Evolutionary conservation across 345 rosid genomes (phyloP).

Genomic region (Populus deltoides): DNA sequence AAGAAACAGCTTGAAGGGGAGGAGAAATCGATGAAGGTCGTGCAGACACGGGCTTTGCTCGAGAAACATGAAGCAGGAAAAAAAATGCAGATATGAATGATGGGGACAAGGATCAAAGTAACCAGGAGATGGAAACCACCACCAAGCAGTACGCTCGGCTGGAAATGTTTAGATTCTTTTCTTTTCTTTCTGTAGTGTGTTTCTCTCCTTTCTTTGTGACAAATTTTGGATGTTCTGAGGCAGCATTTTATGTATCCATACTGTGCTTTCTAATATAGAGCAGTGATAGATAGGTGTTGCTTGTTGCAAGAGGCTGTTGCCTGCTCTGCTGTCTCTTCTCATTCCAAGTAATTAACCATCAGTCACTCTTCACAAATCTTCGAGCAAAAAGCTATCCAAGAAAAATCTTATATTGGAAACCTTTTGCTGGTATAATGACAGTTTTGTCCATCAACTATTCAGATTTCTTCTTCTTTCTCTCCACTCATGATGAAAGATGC

Average conservation of each 20-base stretch:
- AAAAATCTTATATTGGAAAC: too few species aligned
- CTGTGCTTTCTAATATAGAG: not conserved
- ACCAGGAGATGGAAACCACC: conserved; percentile 24
- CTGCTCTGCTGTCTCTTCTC: too few species aligned
- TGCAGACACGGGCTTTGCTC: conserved; percentile 57
- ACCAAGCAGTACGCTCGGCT: conserved; percentile 21
- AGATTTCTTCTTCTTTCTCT: not conserved
- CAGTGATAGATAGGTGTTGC: not conserved
- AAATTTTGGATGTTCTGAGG: not conserved
- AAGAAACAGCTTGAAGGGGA: conserved; percentile 82
- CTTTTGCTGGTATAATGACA: too few species aligned
- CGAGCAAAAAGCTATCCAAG: too few species aligned
- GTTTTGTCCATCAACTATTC: too few species aligned
- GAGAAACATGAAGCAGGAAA: conserved; percentile 47
- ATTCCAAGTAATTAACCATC: too few species aligned
- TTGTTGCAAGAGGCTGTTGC: too few species aligned
- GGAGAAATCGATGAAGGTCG: conserved; percentile 62
- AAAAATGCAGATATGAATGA: conserved; percentile 21
- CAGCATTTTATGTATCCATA: not conserved
- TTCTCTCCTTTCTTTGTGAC: not conserved
- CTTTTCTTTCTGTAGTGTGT: not conserved
- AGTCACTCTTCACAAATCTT: too few species aligned
- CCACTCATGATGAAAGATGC: not conserved
- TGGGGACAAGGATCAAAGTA: conserved; percentile 21
- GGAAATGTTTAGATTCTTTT: conserved; percentile 10